Conservation (phyloP, 169 alveolate genomes). For the Miamiensis avidus region DNA sequence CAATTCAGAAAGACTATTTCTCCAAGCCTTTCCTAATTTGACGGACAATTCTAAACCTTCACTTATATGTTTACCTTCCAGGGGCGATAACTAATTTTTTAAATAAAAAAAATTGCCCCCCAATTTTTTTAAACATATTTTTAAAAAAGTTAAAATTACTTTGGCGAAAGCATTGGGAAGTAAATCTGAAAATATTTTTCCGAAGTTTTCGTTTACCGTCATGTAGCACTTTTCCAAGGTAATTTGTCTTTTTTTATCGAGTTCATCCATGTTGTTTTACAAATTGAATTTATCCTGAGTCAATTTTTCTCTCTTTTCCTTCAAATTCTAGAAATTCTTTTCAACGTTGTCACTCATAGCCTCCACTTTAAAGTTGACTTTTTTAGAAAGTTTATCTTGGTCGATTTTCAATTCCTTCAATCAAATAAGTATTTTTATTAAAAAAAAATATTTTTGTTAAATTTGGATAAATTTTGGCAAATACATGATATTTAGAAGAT, state of each 20-base stretch:
- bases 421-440: too few species aligned
- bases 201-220: slow-evolving; percentile 91
- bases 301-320: slow-evolving; percentile 88
- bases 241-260: slow-evolving; percentile 90
- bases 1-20: slow-evolving; percentile 88
- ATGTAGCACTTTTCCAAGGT: slow-evolving; percentile 89
- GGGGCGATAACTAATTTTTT: slow-evolving; percentile 66
- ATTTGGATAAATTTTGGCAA: too few species aligned
- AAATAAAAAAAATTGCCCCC: too few species aligned
- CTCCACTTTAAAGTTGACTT: slow-evolving; percentile 94
- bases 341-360: slow-evolving; percentile 93
- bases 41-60: slow-evolving; percentile 87
- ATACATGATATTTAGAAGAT: too few species aligned
- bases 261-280: slow-evolving; percentile 91
- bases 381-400: slow-evolving; percentile 77
- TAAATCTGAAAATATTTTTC: slow-evolving; percentile 92
- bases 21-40: slow-evolving; percentile 94
- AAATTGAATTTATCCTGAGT: slow-evolving; percentile 90
- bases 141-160: too few species aligned
- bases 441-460: too few species aligned
- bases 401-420: slow-evolving; percentile 75
- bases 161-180: slow-evolving; percentile 94
- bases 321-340: slow-evolving; percentile 86
- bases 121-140: too few species aligned
- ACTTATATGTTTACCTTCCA: slow-evolving; percentile 63